Percentiles rank a stretch among this genome's conserved stretches.
These are phyloP conservation scores for Thelonectria rubi DNA, from an alignment of 2,329 filamentous ascomycete species.

Conservation along the genomic window DNA sequence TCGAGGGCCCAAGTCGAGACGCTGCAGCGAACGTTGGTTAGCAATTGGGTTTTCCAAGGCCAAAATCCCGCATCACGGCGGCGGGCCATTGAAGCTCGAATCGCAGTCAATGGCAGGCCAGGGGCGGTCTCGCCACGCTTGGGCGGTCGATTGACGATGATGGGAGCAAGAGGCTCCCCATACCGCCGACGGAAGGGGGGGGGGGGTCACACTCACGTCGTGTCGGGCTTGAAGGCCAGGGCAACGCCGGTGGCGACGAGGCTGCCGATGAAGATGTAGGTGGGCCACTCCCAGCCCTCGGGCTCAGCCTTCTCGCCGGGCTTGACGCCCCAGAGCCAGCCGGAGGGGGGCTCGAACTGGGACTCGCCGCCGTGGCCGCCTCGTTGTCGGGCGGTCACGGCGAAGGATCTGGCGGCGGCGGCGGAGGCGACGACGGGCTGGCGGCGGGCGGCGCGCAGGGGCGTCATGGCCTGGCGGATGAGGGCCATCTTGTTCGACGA, in stretches of 20 bases:
- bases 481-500: conserved; percentile 46
- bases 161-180: too few species aligned
- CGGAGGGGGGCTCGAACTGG: conserved; percentile 88
- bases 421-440: conserved; percentile 43
- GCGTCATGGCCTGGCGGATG: conserved; percentile 49
- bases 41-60: conserved; percentile 25
- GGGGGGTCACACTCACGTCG: conserved; percentile 75
- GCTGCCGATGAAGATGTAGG: conserved; percentile 85
- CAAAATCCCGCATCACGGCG: conserved; percentile 40
- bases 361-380: conserved; percentile 63
- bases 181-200: not conserved
- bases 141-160: conserved; percentile 12
- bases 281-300: conserved; percentile 94
- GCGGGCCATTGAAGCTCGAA: conserved; percentile 19
- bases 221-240: conserved; percentile 98
- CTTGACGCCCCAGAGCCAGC: conserved; percentile 94
- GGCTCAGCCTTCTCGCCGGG: conserved; percentile 95
- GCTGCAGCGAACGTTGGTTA: conserved; percentile 60
- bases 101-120: conserved; percentile 8
- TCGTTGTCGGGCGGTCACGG: conserved; percentile 54
- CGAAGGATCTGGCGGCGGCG: conserved; percentile 52
- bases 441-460: conserved; percentile 51
- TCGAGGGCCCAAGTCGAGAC: conserved; percentile 99
- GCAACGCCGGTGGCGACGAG: conserved; percentile 78
- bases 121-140: not conserved